Evolutionary conservation across 352 stramenopile species (phyloP), one percentile per base, ranked within the genome.

Genomic region (Bremia lactucae): DNA sequence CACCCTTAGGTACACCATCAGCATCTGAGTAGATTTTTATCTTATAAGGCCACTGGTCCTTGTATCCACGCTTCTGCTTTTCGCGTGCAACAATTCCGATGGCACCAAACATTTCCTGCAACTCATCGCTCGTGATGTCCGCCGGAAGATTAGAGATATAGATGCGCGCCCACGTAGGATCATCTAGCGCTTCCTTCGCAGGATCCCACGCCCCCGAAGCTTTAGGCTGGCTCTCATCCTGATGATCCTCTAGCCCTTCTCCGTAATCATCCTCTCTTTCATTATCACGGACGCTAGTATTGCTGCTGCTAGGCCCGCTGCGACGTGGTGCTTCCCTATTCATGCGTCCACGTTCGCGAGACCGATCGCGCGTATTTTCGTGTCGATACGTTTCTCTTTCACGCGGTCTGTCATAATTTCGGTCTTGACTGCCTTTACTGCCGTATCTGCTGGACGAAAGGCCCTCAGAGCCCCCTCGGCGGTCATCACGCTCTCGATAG

Each of bases 21-120:
- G 81, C 59, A 41, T 91, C 80, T 47, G 74, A 75, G 56, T 94
- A 94, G 21, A 94, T 70, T 52, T 88, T 94, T 59, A 94, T 91
- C 66, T 94, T 94, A 57, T 81, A 94, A 23, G 81, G 81, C 78
- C 81, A 94, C 47, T 94, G 76, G 49, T 94, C 77, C 49, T 89
- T 89, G 61, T 80, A 91, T 1, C 78, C 81, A 31, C 81, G 73
- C 57, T 89, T 89, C 48, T 91, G 81, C 57, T 90, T 91, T 56
- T 91, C 78, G 8, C 76, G 58, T 4, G 78, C 81, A 33, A 94
- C 75, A 21, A 91, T 49, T 18, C 81, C 81, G 24, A 94, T 73
- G 20, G 76, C 74, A 13, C 81, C 81, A 41, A 94, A 94, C 55
- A 87, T 81, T 45, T 88, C 76, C 41, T 88, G 78, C 37, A 94